phyloP scores from a whole-genome alignment of 345 rosid genomes.

The Clausena lansium region DNA sequence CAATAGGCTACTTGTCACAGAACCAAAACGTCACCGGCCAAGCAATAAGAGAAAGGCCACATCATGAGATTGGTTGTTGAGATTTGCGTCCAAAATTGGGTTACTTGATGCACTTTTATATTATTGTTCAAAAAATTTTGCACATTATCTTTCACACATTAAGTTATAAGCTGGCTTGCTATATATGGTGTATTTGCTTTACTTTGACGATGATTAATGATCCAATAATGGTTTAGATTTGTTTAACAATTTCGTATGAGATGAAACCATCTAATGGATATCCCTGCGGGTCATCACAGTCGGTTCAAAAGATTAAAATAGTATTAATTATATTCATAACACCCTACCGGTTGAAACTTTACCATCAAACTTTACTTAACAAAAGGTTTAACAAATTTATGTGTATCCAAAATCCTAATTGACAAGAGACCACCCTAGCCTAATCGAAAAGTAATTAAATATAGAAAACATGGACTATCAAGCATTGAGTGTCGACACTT shows the following conservation, averaged over 20 bases:
- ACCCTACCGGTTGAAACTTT: slow-evolving; percentile 14
- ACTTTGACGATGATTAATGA: background rate
- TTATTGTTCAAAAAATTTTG: background rate
- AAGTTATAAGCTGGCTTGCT: background rate
- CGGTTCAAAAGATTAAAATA: background rate
- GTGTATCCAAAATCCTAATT: background rate
- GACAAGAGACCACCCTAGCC: background rate
- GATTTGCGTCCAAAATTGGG: slow-evolving; percentile 47
- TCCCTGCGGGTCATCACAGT: background rate
- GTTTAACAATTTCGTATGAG: background rate
- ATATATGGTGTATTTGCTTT: background rate
- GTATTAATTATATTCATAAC: background rate
- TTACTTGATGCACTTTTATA: slow-evolving; percentile 12
- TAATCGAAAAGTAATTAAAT: background rate
- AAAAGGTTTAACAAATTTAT: background rate
- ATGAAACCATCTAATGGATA: background rate
- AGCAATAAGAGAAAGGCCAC: slow-evolving; percentile 16
- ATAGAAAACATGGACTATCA: too few relatives aligned
- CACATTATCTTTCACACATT: background rate
- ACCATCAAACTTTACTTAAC: slow-evolving; percentile 11
- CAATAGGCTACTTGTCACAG: slow-evolving; percentile 48
- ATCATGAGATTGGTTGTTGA: slow-evolving; percentile 25
- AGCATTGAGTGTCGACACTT: too few relatives aligned
- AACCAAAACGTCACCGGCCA: slow-evolving; percentile 57
- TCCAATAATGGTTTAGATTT: background rate